Base-by-base conservation (phyloP, 106 monocot species). In the Apostasia ramifera region DNA sequence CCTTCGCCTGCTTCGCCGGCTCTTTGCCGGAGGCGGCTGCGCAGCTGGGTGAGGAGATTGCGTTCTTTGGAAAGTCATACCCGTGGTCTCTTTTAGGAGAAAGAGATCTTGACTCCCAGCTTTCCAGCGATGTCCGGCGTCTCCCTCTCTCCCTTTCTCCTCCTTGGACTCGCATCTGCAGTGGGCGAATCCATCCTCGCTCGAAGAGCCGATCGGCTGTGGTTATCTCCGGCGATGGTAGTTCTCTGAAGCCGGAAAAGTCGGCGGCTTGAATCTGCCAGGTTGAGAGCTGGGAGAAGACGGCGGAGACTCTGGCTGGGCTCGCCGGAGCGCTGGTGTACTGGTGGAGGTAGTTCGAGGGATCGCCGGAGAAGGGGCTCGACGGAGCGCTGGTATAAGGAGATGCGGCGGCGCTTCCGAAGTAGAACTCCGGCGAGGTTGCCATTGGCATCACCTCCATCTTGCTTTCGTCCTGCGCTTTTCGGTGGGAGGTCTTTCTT, bases 261-360 rank as follows among this genome's bases (percentile, higher is more conserved):
- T 41, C 66, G 1, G 15, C 9, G 37, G 11, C 51, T 45, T 49
- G 13, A 0, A 42, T 3, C 11, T 11, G 3, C 6, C 6, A 8
- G 11, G 52, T 52, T 52, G 11, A 11, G 70, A 42, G 41, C 37
- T 54, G 0, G 45, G 41, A 40, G 78, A 41, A 12, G 56, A 44
- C 48, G 70, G 12, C 12, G 54, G 41, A 62, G 62, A 43, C 8
- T 6, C 6, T 6, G 5, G 75, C 39, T 0, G 88, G 88, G 66
- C 82, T 82, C 1, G 82, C 37, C 12, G 88, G 88, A 0, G 88
- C 88, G 68, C 88, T 88, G 47, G 76, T 2, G 42, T 53, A 73
- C 68, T 67, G 70, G 81, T 71, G 67, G 73, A 38, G 65, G 62
- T 60, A 58, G 80, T 59, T 51, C 57, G 37, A 56, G n/a, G 52